Evolutionary conservation across 2,329 filamentous ascomycete genomes (phyloP).

Genomic region (Arthrinium puccinioides): DNA sequence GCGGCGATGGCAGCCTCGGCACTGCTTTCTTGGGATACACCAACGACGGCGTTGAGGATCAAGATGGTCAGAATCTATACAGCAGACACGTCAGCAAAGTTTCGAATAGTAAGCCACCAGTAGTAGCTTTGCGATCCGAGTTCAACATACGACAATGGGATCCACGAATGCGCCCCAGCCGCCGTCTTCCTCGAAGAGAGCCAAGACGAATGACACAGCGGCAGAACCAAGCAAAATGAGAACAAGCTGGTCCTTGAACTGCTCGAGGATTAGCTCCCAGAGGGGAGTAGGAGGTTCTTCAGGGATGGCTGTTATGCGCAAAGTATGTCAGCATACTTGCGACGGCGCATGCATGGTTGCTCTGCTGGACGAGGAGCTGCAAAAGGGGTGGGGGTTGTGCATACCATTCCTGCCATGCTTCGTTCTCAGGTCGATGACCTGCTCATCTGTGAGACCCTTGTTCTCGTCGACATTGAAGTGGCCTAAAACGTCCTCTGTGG

Average conservation of each 20-base stretch:
- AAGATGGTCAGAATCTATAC: conserved; percentile 87
- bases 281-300: conserved; percentile 94
- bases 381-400: conserved; percentile 14
- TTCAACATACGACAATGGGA: conserved; percentile 72
- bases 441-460: conserved; percentile 50
- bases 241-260: conserved; percentile 98
- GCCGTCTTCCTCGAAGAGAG: conserved; percentile 85
- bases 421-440: conserved; percentile 45
- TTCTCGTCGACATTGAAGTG: conserved; percentile 48
- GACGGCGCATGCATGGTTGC: too few relatives aligned
- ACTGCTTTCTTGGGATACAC: conserved; percentile 96
- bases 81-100: too few relatives aligned
- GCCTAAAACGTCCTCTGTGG: conserved; percentile 51
- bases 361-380: too few relatives aligned
- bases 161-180: conserved; percentile 98
- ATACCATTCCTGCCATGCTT: conserved; percentile 63
- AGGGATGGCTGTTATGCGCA: conserved; percentile 53
- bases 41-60: conserved; percentile 92
- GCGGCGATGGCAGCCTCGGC: conserved; percentile 98
- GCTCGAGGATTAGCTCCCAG: conserved; percentile 94
- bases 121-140: conserved; percentile 2
- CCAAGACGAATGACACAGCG: conserved; percentile 85
- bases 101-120: too few relatives aligned
- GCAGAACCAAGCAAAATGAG: conserved; percentile 91
- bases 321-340: conserved; percentile 6